A percentile compares a stretch with the other conserved stretches of the same genome.
phyloP scores from a whole-genome alignment of 169 alveolate genomes.

The Plasmodium cynomolgi region DNA sequence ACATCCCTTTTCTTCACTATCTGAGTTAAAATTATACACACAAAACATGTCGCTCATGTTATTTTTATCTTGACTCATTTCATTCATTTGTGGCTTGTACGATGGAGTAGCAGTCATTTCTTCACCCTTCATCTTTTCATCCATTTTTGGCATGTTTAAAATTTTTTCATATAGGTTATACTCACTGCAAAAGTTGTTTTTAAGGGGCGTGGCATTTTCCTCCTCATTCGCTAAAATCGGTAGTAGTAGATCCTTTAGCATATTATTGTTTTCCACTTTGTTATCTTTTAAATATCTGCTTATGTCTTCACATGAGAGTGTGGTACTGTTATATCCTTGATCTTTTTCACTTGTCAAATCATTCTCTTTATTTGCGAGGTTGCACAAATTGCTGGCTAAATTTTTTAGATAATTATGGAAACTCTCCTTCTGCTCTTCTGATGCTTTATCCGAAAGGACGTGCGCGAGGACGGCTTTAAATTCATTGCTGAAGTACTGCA shows the following conservation, averaged over 20 bases:
- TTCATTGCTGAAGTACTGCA: conserved; percentile 9
- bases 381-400: conserved; percentile 11
- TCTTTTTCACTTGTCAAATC: not conserved
- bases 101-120: not conserved
- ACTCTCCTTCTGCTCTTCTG: not conserved
- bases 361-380: not conserved
- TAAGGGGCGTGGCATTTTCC: not conserved
- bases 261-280: conserved; percentile 7
- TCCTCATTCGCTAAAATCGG: not conserved
- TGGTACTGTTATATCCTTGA: not conserved
- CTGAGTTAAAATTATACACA: conserved; percentile 53
- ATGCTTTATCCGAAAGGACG: conserved; percentile 18
- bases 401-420: conserved; percentile 24
- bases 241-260: conserved; percentile 14
- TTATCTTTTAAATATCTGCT: conserved; percentile 11
- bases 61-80: conserved; percentile 38
- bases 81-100: conserved; percentile 40
- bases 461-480: conserved; percentile 9
- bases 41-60: conserved; percentile 21
- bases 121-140: conserved; percentile 7
- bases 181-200: conserved; percentile 26
- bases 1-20: conserved; percentile 67
- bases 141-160: conserved; percentile 15
- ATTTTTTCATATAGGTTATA: conserved; percentile 30
- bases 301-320: not conserved